Conservation (phyloP, 345 rosid species). For the Sonneratia caseolaris region DNA sequence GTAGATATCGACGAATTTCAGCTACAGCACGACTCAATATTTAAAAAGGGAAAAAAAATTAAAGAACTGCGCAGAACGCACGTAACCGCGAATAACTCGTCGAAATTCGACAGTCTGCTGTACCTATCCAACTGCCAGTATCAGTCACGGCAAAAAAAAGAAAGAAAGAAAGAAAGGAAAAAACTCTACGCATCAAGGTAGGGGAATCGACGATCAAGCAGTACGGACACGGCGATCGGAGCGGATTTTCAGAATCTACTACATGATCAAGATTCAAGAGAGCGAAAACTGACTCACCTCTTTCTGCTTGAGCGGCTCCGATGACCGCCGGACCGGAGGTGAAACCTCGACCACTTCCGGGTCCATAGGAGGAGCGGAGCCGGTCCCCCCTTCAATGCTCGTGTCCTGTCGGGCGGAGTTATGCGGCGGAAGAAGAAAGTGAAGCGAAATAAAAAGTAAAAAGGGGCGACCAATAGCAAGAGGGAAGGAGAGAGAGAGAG, state of each 20-base stretch:
- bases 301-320: constrained; percentile 21
- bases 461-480: background rate
- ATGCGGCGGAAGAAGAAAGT: constrained; percentile 13
- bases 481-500: background rate
- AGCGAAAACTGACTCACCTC: constrained; percentile 26
- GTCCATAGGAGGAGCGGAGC: constrained; percentile 34
- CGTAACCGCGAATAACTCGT: background rate
- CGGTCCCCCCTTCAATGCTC: background rate
- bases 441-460: background rate
- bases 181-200: background rate
- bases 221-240: background rate
- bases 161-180: background rate
- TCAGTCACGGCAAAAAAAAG: background rate
- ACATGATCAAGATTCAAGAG: constrained; percentile 1
- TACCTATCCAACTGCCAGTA: background rate
- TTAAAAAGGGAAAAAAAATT: background rate
- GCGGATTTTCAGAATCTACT: background rate
- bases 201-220: background rate
- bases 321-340: constrained; percentile 30
- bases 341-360: constrained; percentile 58
- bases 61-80: background rate
- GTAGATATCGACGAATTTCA: background rate
- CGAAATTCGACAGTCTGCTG: background rate
- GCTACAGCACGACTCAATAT: background rate
- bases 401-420: constrained; percentile 20